A percentile compares a stretch with the other conserved stretches of the same genome.
These are phyloP conservation scores for Ziziphus jujuba DNA, from an alignment of 306 rosid species.

Conservation along the genomic window DNA sequence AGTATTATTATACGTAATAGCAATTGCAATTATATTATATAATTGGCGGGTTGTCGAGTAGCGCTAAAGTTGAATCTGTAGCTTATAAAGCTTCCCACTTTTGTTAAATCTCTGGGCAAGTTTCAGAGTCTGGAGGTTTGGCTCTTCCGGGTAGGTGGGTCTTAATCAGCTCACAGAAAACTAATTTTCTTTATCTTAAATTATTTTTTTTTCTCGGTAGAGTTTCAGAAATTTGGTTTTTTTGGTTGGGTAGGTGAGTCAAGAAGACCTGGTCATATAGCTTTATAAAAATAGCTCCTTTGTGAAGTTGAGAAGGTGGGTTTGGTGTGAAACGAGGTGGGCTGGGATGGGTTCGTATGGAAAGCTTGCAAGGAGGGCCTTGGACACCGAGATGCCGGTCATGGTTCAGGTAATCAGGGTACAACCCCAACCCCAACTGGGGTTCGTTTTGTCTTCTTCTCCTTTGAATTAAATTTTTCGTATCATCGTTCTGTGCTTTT, in stretches of 20 bases:
- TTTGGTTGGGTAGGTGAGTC: constrained; percentile 21
- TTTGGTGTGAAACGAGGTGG: constrained; percentile 13
- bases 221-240: constrained; percentile 14
- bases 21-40: not conserved
- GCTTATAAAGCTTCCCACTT: constrained; percentile 1
- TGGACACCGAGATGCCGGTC: constrained; percentile 59
- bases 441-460: not conserved
- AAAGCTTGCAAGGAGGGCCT: constrained; percentile 53
- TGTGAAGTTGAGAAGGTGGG: constrained; percentile 1
- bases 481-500: constrained; percentile 14
- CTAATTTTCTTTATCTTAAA: not conserved
- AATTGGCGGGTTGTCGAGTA: constrained; percentile 5
- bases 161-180: not conserved
- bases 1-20: not conserved
- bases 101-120: not conserved
- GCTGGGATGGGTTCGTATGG: constrained; percentile 52
- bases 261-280: not conserved
- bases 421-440: constrained; percentile 14
- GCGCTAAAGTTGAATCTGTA: not conserved
- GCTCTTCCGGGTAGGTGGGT: constrained; percentile 15
- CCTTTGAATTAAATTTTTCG: constrained; percentile 2
- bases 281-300: constrained; percentile 4
- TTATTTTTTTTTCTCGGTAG: not conserved
- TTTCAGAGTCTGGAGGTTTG: constrained; percentile 2
- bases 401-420: constrained; percentile 52